Conservation (phyloP, 2,329 filamentous ascomycete species). For the Arachnomyces sp. region DNA sequence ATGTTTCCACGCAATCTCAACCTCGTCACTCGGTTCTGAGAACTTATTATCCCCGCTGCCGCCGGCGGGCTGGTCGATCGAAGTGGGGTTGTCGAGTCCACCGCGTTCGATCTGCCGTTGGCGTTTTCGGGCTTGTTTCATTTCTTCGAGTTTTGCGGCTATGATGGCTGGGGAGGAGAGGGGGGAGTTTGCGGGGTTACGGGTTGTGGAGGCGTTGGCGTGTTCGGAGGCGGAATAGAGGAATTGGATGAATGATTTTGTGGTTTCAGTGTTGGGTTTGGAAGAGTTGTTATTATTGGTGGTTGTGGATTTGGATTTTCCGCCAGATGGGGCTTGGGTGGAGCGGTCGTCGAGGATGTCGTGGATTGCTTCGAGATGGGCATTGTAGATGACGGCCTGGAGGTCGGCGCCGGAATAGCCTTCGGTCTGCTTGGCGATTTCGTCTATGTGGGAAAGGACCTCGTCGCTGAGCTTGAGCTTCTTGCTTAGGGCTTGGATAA, state of each 20-base stretch:
- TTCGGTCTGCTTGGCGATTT: conserved; percentile 71
- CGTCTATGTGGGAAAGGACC: conserved; percentile 56
- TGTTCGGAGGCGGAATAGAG: conserved; percentile 59
- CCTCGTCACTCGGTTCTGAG: conserved; percentile 49
- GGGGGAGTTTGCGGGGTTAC: conserved; percentile 30
- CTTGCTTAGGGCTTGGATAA: conserved; percentile 72
- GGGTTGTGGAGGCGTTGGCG: conserved; percentile 38
- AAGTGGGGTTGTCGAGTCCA: conserved; percentile 6
- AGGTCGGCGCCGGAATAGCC: conserved; percentile 93
- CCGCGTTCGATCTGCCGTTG: conserved; percentile 47
- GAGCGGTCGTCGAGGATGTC: conserved; percentile 64
- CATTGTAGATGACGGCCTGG: conserved; percentile 91
- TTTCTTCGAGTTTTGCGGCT: conserved; percentile 69
- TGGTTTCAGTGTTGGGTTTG: conserved; percentile 25
- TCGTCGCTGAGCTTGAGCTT: conserved; percentile 69
- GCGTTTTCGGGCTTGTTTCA: conserved; percentile 63
- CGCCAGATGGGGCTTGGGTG: conserved; percentile 17
- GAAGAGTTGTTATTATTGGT: conserved; percentile 15
- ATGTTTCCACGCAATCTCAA: conserved; percentile 78
- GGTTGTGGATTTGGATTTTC: conserved; percentile 26
- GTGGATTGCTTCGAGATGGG: conserved; percentile 93
- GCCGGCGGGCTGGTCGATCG: conserved; percentile 13
- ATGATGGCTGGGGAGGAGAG: conserved; percentile 75
- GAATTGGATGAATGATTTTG: conserved; percentile 65
- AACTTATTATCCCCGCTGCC: conserved; percentile 17